Percentiles rank a stretch among this genome's conserved stretches.
Evolutionary conservation across 2,329 filamentous ascomycete genomes (phyloP).

Genomic region (Fusarium sambucinum): DNA sequence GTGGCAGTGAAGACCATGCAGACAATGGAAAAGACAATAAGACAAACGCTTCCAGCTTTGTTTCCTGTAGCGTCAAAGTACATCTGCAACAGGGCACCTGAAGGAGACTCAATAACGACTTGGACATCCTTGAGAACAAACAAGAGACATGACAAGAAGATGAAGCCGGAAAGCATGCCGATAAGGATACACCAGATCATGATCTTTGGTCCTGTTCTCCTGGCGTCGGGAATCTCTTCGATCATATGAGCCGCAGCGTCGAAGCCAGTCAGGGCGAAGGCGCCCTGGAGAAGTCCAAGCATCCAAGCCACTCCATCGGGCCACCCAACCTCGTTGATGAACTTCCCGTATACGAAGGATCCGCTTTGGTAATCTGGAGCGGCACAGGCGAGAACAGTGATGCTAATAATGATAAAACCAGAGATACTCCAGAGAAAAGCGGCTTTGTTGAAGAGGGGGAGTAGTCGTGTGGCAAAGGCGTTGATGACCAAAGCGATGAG

Average conservation of each 20-base stretch:
- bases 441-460: slow-evolving; percentile 75
- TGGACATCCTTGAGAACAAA: slow-evolving; percentile 73
- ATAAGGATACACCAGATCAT: slow-evolving; percentile 75
- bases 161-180: slow-evolving; percentile 69
- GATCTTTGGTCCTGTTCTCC: slow-evolving; percentile 71
- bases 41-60: slow-evolving; percentile 71
- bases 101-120: slow-evolving; percentile 65
- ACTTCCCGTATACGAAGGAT: slow-evolving; percentile 73
- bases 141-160: slow-evolving; percentile 73
- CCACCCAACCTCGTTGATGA: slow-evolving; percentile 77
- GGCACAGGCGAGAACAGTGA: slow-evolving; percentile 74
- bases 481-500: slow-evolving; percentile 73
- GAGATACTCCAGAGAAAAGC: slow-evolving; percentile 78
- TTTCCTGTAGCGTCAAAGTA: slow-evolving; percentile 73
- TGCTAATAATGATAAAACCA: slow-evolving; percentile 77
- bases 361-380: slow-evolving; percentile 74
- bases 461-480: slow-evolving; percentile 66
- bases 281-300: slow-evolving; percentile 65
- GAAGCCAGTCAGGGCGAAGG: slow-evolving; percentile 62
- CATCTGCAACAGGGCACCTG: slow-evolving; percentile 72
- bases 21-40: slow-evolving; percentile 74
- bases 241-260: slow-evolving; percentile 61
- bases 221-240: slow-evolving; percentile 68
- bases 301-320: slow-evolving; percentile 73
- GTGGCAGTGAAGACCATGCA: slow-evolving; percentile 75